Evolutionary conservation across 2,329 filamentous ascomycete species (phyloP), one percentile per base, ranked within the genome.

Genomic region (Alternaria alternata): DNA sequence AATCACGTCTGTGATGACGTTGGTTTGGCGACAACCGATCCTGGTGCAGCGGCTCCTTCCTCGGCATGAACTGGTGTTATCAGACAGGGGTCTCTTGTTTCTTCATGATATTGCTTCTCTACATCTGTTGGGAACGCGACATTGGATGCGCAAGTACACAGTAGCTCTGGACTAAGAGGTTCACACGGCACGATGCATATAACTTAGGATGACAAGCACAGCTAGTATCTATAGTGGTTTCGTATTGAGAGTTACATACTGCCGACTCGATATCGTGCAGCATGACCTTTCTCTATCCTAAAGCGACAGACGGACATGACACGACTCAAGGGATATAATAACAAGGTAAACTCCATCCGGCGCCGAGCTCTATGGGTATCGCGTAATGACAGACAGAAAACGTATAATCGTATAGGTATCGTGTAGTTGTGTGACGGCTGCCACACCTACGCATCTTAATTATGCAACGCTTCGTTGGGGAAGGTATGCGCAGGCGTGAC

Each of bases 401-500:
- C 61, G 60, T 65, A 51, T 61, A 30, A 30, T 41, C 16, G 34
- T 53, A 39, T 42, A 62, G 20, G 43, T 49, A 55, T 39, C 14
- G 26, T 9, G 30, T 16, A 16, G 4, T 42, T n/a, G 18, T 32
- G 18, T 26, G 24, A n/a, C 3, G n/a, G 30, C 30, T 8, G 7
- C 5, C 16, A 28, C 18, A 14, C 20, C 22, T 64, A 69, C 36
- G 64, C 57, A 42, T 65, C 57, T 4, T 47, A 60, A 53, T 66
- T 59, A 54, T 69, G 67, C 57, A 73, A 51, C 16, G 62, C 67
- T 54, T 76, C 70, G 16, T 65, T 59, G 12, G 75, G 75, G 54
- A 78, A 75, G 41, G 75, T 79, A 9, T 61, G 66, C 11, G 71
- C 62, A 12, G 77, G 77, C 38, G 71, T 78, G 56, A 78, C 74